phyloP scores from a whole-genome alignment of 1,284 basidiomycete genomes.

The Pisolithus thermaeus region DNA sequence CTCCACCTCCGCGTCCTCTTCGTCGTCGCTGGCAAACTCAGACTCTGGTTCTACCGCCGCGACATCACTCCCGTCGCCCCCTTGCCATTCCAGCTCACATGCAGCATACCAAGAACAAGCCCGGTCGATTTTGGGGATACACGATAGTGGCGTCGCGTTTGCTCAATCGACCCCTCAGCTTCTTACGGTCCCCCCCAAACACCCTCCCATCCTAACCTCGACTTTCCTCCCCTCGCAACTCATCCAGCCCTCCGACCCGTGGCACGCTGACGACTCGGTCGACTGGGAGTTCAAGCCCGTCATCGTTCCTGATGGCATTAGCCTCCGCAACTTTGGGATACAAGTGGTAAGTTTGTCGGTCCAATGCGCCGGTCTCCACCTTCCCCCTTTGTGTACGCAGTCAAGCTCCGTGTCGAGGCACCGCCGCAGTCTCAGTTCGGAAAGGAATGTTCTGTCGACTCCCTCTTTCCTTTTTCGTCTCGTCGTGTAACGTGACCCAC shows the following conservation, averaged over 20 bases:
- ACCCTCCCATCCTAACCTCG: conserved; percentile 40
- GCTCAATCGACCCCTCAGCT: conserved; percentile 3
- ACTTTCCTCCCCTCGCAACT: conserved; percentile 46
- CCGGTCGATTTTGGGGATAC: neutral
- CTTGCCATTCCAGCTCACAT: conserved; percentile 8
- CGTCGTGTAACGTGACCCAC: neutral
- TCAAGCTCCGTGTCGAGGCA: neutral
- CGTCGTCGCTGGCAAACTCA: conserved; percentile 11
- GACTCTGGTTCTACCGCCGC: conserved; percentile 27
- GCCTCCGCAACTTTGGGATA: conserved; percentile 76
- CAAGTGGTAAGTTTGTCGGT: conserved; percentile 66
- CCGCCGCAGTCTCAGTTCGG: neutral
- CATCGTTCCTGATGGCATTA: conserved; percentile 68
- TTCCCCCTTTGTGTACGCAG: neutral
- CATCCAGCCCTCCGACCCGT: conserved; percentile 21
- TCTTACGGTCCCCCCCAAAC: conserved; percentile 6
- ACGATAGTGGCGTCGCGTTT: neutral
- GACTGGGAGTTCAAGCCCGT: conserved; percentile 61
- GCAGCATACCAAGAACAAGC: neutral
- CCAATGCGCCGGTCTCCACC: neutral
- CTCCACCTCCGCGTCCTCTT: conserved; percentile 18
- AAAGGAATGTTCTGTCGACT: neutral
- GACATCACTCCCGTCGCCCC: conserved; percentile 23
- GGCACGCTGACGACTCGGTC: conserved; percentile 14
- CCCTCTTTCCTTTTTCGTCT: neutral